Evolutionary conservation across 2,329 filamentous ascomycete genomes (phyloP).

Genomic region (Aspergillus unguis): DNA sequence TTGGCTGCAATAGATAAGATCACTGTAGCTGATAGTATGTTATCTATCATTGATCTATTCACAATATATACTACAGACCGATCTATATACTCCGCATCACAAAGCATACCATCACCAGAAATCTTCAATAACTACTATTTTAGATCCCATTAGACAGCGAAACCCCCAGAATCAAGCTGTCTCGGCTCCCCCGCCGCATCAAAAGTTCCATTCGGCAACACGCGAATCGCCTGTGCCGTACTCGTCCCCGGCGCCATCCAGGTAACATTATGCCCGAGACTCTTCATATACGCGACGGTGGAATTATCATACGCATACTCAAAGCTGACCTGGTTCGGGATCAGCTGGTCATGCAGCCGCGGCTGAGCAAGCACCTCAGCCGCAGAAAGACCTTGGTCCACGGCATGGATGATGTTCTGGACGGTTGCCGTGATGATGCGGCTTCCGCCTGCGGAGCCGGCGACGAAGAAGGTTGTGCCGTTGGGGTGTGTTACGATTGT

Average conservation of each 20-base stretch:
- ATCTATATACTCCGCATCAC: too few relatives aligned
- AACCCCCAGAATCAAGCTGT: constrained; percentile 67
- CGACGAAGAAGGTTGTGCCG: constrained; percentile 62
- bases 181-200: constrained; percentile 75
- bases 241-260: constrained; percentile 64
- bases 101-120: too few relatives aligned
- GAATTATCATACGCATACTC: constrained; percentile 66
- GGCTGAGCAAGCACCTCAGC: constrained; percentile 62
- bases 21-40: too few relatives aligned
- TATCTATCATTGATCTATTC: too few relatives aligned
- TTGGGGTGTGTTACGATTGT: constrained; percentile 69
- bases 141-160: constrained; percentile 44
- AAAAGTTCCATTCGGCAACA: constrained; percentile 63
- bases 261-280: constrained; percentile 67
- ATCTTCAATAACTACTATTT: too few relatives aligned
- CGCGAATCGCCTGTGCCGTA: constrained; percentile 67
- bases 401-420: constrained; percentile 68
- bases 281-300: constrained; percentile 61
- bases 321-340: constrained; percentile 66
- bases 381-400: constrained; percentile 63
- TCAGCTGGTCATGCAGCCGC: constrained; percentile 76
- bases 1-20: too few relatives aligned
- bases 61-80: too few relatives aligned
- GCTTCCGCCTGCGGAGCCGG: constrained; percentile 76
- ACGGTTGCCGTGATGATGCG: constrained; percentile 78